Evolutionary conservation across 108 stramenopile genomes (phyloP), one percentile per base, ranked within the genome.

Genomic region (Pseudonitzschia multistriata): DNA sequence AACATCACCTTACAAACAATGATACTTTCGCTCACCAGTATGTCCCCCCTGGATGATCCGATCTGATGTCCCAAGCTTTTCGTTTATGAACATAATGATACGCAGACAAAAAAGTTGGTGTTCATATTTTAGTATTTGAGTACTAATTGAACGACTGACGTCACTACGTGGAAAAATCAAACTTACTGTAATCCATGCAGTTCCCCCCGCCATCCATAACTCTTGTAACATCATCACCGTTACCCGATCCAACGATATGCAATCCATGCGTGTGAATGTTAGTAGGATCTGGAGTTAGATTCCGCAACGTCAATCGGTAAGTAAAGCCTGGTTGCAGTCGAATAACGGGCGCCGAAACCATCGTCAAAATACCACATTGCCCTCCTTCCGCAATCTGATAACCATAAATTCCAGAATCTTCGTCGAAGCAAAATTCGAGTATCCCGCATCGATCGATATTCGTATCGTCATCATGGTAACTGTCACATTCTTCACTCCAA

Each of bases 211-310:
- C 37, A 21, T 48, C 42, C 17, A 70, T 54, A 33, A 48, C 25
- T 31, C 76, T 72, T 14, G 73, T 67, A 17, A 70, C 42, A 60
- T 70, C 70, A 27, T 70, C 70, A 45, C 27, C 42, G 24, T 42
- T 57, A 2, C 70, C 70, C 8, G 57, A 55, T 45, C 70, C 70
- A 30, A 56, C 56, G 42, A 70, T 42, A 49, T 70, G 70, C 22
- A 70, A 52, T 21, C 70, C 70, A 39, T 70, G 70, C 29, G 57
- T 47, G 30, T 70, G 70, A 45, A 70, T 36, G 42, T 70, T 70
- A 6, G 70, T 70, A 40, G 70, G 59, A 36, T 59, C 52, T n/a
- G 31, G n/a, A 25, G 70, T 37, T 22, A 35, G 39, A 60, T 70
- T 70, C 42, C 56, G 36, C 21, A 70, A 56, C n/a, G 57, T 52